Base-by-base conservation (phyloP, 305 asterid genomes). In the Ilex paraguariensis region DNA sequence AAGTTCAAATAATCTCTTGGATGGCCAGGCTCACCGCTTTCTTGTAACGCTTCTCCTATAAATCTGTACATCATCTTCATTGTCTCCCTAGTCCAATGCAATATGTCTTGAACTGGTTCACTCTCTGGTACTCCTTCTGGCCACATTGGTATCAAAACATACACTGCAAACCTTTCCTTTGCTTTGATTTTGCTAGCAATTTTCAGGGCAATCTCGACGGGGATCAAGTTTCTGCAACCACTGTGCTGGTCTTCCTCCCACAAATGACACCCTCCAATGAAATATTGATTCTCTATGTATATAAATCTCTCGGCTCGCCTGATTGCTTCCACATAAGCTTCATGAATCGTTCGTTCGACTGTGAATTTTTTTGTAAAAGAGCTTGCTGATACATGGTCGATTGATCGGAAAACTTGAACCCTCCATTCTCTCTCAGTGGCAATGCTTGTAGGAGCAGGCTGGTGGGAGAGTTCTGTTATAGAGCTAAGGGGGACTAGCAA, bases 61-160 rank as follows among this genome's bases (percentile, higher is more conserved):
- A 88, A 68, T 15, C 65, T 70, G 49, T 91, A 87, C 95, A 88
- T 87, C 98, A 91, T 91, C 52, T 79, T 83, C 91, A 87, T 88
- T 33, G 98, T 91, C 66, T 88, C 95, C 64, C 95, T 70, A 44
- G 83, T 81, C 95, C 96, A 87, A 42, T 91, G 85, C 66, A 88
- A 65, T 68, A 91, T 91, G 12, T 87, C 95, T 61, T 81, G 89
- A 63, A 87, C 96, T 0, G 95, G 58, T 46, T 91, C 96, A 10
- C 95, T 88, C 68, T 85, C 95, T 0, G 95, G 95, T 3, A 79
- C 62, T 10, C 98, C 98, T 67, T 91, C 98, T 0, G 95, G 98
- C 98, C 98, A 91, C 98, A 91, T 88, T 31, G 95, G 98, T 51
- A 87, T 77, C 59, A 87, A 84, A 17, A 91, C 63, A 36, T 87